Evolutionary conservation across 345 rosid species (phyloP), one percentile per base, ranked within the genome.

Genomic region (Passiflora organensis): DNA sequence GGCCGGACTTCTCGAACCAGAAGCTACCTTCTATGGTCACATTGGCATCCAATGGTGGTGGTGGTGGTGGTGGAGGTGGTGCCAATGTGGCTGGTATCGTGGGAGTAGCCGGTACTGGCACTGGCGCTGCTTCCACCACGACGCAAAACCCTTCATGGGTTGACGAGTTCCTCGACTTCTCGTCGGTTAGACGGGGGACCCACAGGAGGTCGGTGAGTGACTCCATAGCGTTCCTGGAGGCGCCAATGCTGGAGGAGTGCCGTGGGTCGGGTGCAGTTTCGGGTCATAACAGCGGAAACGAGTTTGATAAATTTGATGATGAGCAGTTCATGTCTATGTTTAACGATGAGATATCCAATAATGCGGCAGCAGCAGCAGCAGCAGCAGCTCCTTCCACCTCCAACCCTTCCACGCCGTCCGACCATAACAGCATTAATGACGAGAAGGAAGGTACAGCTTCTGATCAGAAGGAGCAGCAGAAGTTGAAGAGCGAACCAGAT

Each of bases 1-100:
- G 97, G 97, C 83, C 89, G 4, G 94, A 83, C 34, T 78, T 83
- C 51, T 36, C 74, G n/a, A 77, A 74, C 18, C 32, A 6, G 17
- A 53, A 13, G 20, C 39, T 17, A 78, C 56, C 13, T 17, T 45
- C 17, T 13, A 53, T 39, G 53, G 43, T 38, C 34, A 28, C 34
- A 28, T 28, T 28, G 34, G 34, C 34, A 3, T 28, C 34, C 34
- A n/a, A n/a, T n/a, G n/a, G n/a, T n/a, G n/a, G n/a, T n/a, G n/a
- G n/a, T n/a, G n/a, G 39, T 12, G 39, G 39, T 12, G 39, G 39
- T 12, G 39, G 39, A 9, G 41, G 41, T 13, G 15, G 43, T 15
- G 6, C 44, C 13, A 51, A 66, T 19, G 56, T n/a, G 9, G 18
- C 37, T 22, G 15, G 34, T 1, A 11, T n/a, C n/a, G n/a, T n/a